These are phyloP conservation scores for Cucumis hystrix DNA, from an alignment of 306 rosid species.

Conservation along the genomic window DNA sequence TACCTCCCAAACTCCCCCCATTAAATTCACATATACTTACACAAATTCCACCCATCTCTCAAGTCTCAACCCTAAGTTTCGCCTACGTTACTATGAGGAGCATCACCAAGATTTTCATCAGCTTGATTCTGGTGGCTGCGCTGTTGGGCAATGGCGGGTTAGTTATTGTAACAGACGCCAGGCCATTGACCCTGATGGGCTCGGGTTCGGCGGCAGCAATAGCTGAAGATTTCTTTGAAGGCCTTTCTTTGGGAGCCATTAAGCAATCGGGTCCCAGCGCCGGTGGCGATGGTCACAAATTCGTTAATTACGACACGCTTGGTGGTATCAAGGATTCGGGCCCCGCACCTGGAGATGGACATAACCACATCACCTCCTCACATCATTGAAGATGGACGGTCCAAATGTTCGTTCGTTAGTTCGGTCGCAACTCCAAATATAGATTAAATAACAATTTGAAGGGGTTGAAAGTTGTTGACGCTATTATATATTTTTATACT, in stretches of 20 bases:
- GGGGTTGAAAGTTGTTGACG: background rate
- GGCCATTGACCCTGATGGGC: conserved; percentile 29
- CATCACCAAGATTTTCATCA: background rate
- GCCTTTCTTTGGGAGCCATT: conserved; percentile 36
- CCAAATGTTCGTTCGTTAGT: background rate
- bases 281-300: conserved; percentile 16
- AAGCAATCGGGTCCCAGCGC: conserved; percentile 31
- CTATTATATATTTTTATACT: too few relatives aligned
- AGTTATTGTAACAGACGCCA: conserved; percentile 12
- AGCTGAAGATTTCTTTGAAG: conserved; percentile 26
- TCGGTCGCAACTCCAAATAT: background rate
- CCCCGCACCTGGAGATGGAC: conserved; percentile 1
- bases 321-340: conserved; percentile 16
- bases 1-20: background rate
- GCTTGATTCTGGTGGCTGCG: background rate
- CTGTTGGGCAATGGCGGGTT: background rate
- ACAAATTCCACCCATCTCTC: background rate
- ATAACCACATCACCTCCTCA: background rate
- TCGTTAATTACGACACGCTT: background rate
- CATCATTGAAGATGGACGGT: background rate
- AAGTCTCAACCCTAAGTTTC: too few relatives aligned
- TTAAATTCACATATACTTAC: background rate
- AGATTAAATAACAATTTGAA: background rate
- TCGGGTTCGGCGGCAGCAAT: background rate
- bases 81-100: background rate